Conservation (phyloP, 257 asterid species). For the Solanum rostratum region DNA sequence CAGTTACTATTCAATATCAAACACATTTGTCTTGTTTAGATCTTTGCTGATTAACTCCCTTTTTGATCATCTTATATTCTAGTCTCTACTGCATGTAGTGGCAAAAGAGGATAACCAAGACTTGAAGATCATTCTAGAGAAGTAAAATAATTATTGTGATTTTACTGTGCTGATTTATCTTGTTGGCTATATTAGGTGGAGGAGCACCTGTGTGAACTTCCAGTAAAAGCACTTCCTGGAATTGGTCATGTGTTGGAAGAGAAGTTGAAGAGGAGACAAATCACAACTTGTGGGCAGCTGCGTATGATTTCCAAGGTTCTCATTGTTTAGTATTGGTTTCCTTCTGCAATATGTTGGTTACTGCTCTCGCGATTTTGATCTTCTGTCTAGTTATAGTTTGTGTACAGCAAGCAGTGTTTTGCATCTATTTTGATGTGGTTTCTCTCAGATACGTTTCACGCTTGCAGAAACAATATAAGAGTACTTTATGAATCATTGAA, state of each 20-base stretch:
- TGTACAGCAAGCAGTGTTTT: neutral
- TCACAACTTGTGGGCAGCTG: constrained; percentile 70
- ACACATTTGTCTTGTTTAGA: neutral
- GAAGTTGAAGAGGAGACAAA: constrained; percentile 50
- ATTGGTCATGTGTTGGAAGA: constrained; percentile 78
- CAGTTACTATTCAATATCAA: neutral
- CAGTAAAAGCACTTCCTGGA: constrained; percentile 94
- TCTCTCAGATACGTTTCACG: neutral
- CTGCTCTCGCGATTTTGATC: neutral
- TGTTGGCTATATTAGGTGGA: constrained; percentile 50
- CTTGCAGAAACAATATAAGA: neutral
- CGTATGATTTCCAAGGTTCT: constrained; percentile 60
- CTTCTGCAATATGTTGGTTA: neutral
- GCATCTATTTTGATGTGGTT: neutral
- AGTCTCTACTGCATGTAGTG: neutral
- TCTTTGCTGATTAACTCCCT: neutral
- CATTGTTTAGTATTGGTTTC: neutral
- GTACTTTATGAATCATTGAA: neutral
- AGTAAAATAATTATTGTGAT: neutral
- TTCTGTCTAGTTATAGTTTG: neutral
- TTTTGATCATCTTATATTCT: neutral
- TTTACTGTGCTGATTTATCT: neutral
- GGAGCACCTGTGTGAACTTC: constrained; percentile 56
- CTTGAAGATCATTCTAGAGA: neutral
- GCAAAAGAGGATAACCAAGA: neutral